These are phyloP conservation scores for Boletus subcaerulescens DNA, from an alignment of 768 basidiomycete species.

Conservation along the genomic window DNA sequence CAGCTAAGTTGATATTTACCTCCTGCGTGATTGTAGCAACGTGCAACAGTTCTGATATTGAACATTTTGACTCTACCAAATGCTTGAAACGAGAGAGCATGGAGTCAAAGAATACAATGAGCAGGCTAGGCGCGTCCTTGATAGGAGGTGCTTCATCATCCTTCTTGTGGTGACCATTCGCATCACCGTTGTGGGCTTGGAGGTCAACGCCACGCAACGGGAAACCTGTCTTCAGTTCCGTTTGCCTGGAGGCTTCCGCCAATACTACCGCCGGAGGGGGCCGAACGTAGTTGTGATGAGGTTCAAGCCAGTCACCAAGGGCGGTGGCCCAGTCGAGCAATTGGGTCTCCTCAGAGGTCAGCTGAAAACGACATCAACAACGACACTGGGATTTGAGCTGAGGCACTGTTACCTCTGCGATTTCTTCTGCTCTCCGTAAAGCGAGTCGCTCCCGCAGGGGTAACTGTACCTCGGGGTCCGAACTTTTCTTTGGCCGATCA, in stretches of 20 bases:
- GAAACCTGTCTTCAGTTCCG: constrained; percentile 66
- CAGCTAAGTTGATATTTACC: constrained; percentile 33
- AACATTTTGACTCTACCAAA: constrained; percentile 35
- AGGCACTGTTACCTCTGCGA: constrained; percentile 45
- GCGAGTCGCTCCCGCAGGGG: constrained; percentile 60
- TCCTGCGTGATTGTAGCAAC: constrained; percentile 74
- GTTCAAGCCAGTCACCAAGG: constrained; percentile 72
- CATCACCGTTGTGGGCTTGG: constrained; percentile 30
- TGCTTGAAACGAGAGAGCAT: constrained; percentile 52
- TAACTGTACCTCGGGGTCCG: constrained; percentile 45
- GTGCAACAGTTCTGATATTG: constrained; percentile 63
- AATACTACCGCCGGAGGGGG: constrained; percentile 68
- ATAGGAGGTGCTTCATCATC: constrained; percentile 70
- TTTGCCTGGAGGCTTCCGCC: constrained; percentile 72
- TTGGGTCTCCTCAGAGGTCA: constrained; percentile 60
- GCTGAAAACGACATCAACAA: constrained; percentile 36
- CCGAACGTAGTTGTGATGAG: constrained; percentile 70
- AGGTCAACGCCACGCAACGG: constrained; percentile 63
- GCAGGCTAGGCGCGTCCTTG: constrained; percentile 54
- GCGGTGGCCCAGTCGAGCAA: constrained; percentile 59
- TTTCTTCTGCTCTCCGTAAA: constrained; percentile 47
- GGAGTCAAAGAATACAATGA: constrained; percentile 60
- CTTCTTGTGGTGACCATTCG: constrained; percentile 53
- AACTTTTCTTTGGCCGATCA: constrained; percentile 68
- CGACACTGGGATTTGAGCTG: neutral